Percentiles rank a stretch among this genome's conserved stretches.
These are phyloP conservation scores for Lizonia empirigonia DNA, from an alignment of 2,329 filamentous ascomycete genomes.

Conservation along the genomic window DNA sequence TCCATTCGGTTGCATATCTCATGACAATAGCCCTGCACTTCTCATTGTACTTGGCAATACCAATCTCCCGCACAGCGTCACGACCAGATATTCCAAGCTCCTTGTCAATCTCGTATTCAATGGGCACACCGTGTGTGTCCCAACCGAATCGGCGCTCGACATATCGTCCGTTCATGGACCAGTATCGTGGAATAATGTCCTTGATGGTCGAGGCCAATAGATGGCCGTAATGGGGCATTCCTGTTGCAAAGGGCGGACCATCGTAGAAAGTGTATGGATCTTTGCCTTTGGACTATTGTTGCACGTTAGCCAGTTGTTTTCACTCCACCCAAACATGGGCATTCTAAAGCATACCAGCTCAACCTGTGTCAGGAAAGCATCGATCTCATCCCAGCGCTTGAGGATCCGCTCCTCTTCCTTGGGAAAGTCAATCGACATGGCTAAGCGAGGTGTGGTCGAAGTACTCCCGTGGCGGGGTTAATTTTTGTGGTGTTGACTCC, in stretches of 20 bases:
- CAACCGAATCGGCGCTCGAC: slow-evolving; percentile 93
- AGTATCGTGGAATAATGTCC: slow-evolving; percentile 94
- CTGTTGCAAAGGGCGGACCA: slow-evolving; percentile 63
- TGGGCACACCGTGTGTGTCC: slow-evolving; percentile 93
- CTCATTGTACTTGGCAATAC: slow-evolving; percentile 86
- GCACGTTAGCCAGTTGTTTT: slow-evolving; percentile 4
- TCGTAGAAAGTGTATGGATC: slow-evolving; percentile 93
- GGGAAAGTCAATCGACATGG: slow-evolving; percentile 89
- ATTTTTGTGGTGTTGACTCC: slow-evolving; percentile 21
- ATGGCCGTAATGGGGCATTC: slow-evolving; percentile 73
- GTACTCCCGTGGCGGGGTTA: slow-evolving; percentile 30
- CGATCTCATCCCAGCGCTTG: slow-evolving; percentile 85
- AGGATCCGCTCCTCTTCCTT: slow-evolving; percentile 88
- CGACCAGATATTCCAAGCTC: slow-evolving; percentile 87
- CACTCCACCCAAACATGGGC: background rate
- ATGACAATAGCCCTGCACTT: slow-evolving; percentile 94
- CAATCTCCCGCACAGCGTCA: slow-evolving; percentile 83
- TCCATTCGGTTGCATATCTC: slow-evolving; percentile 87
- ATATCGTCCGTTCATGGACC: slow-evolving; percentile 95
- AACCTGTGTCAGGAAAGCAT: slow-evolving; percentile 87
- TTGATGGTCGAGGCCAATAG: slow-evolving; percentile 93
- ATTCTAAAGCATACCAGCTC: slow-evolving; percentile 61
- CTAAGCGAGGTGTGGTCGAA: slow-evolving; percentile 31
- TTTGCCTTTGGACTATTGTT: slow-evolving; percentile 69
- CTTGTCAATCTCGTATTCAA: slow-evolving; percentile 98